A percentile compares a stretch with the other conserved stretches of the same genome.
These are phyloP conservation scores for Camellia lanceoleosa DNA, from an alignment of 148 eudicot genomes.

Conservation along the genomic window DNA sequence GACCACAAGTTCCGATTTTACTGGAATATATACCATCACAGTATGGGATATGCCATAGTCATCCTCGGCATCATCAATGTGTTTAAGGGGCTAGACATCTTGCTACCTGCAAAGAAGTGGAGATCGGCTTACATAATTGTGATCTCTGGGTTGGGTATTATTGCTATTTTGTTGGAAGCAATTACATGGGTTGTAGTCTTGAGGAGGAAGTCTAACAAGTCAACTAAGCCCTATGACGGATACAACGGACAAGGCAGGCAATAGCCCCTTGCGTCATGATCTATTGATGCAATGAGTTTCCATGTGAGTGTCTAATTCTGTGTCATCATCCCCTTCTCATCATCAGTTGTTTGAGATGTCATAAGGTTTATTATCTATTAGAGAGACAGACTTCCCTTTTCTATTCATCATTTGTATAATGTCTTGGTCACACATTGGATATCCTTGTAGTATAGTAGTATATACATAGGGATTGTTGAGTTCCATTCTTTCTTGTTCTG, in stretches of 20 bases:
- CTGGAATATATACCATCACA: conserved; percentile 89
- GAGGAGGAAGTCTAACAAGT: conserved; percentile 51
- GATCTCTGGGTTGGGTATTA: conserved; percentile 49
- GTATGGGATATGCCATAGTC: conserved; percentile 67
- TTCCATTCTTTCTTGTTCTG: not conserved
- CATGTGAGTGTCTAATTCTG: not conserved
- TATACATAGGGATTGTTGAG: not conserved
- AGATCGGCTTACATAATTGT: conserved; percentile 51
- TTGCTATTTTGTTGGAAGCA: conserved; percentile 63
- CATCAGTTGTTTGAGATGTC: not conserved
- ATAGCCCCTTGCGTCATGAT: conserved; percentile 21
- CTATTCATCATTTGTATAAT: conserved; percentile 15
- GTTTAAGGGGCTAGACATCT: conserved; percentile 79
- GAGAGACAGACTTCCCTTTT: not conserved
- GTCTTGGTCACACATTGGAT: not conserved
- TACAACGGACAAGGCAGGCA: conserved; percentile 33
- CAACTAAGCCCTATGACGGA: conserved; percentile 71
- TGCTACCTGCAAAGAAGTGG: conserved; percentile 76
- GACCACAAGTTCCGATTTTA: conserved; percentile 80
- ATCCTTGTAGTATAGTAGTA: not conserved
- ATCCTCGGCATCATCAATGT: conserved; percentile 77
- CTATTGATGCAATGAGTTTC: not conserved
- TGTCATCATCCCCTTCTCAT: not conserved
- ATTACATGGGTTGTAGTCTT: conserved; percentile 70
- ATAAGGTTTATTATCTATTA: not conserved